Evolutionary conservation across 495 filamentous ascomycete genomes (phyloP).

Genomic region (Hyaloscypha bicolor): DNA sequence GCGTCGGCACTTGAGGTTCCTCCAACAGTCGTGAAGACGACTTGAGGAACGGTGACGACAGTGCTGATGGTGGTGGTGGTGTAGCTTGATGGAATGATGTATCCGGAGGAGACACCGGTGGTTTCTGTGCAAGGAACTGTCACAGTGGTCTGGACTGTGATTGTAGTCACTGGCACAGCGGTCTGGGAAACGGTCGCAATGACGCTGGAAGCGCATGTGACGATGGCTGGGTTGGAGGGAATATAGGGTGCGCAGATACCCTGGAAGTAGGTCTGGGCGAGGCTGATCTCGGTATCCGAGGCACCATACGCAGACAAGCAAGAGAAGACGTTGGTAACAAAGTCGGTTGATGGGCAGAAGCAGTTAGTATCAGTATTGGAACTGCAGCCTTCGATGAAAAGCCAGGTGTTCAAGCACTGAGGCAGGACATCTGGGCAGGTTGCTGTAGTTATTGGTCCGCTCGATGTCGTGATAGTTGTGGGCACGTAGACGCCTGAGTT

Average conservation of each 20-base stretch:
- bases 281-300: constrained; percentile 63
- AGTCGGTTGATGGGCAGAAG: constrained; percentile 80
- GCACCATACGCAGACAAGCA: constrained; percentile 80
- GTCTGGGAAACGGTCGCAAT: constrained; percentile 23
- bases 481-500: constrained; percentile 23
- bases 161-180: constrained; percentile 53
- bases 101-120: constrained; percentile 47
- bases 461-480: constrained; percentile 24
- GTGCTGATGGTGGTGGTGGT: constrained; percentile 60
- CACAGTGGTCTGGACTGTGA: constrained; percentile 50
- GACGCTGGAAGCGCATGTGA: constrained; percentile 60
- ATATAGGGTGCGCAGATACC: constrained; percentile 85
- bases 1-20: constrained; percentile 8
- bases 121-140: constrained; percentile 44
- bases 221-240: constrained; percentile 78
- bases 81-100: constrained; percentile 51
- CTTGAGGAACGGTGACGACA: constrained; percentile 54
- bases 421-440: constrained; percentile 77
- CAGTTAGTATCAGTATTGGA: constrained; percentile 83
- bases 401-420: constrained; percentile 92
- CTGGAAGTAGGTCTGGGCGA: constrained; percentile 81
- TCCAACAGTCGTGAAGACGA: constrained; percentile 39
- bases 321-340: constrained; percentile 78
- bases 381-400: constrained; percentile 70
- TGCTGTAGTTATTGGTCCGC: constrained; percentile 26